These are phyloP conservation scores for Psilocybe sp. DNA, from an alignment of 768 basidiomycete species.

Conservation along the genomic window DNA sequence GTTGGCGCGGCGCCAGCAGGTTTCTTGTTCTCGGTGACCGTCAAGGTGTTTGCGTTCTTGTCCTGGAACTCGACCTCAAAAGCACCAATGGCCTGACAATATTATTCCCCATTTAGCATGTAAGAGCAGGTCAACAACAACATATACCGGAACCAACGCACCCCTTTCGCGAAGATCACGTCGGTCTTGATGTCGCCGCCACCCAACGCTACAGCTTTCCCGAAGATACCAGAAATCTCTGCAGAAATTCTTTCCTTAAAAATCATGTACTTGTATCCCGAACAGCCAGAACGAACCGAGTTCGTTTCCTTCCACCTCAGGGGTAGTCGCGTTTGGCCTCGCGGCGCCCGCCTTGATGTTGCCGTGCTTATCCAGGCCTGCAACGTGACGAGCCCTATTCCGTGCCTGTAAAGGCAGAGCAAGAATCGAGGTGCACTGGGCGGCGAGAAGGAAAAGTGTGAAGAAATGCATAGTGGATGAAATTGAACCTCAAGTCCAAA, in stretches of 20 bases:
- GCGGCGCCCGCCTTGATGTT: neutral
- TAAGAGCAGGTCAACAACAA: neutral
- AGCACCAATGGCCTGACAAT: neutral
- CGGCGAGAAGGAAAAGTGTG: neutral
- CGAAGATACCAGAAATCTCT: slow-evolving; percentile 5
- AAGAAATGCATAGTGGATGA: slow-evolving; percentile 2
- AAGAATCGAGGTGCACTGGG: neutral
- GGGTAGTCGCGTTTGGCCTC: neutral
- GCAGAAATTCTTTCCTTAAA: neutral
- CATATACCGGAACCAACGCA: neutral
- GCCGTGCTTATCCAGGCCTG: neutral
- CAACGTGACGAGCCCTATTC: no score
- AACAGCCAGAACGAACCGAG: neutral
- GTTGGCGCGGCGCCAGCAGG: slow-evolving; percentile 5
- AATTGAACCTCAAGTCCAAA: neutral
- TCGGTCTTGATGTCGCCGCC: slow-evolving; percentile 10
- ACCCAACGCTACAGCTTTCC: slow-evolving; percentile 3
- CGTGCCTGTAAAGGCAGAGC: neutral
- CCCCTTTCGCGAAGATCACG: slow-evolving; percentile 6
- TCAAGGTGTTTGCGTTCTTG: slow-evolving; percentile 9
- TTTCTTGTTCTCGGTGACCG: slow-evolving; percentile 10
- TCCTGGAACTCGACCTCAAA: slow-evolving; percentile 13
- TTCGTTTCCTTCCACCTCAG: neutral
- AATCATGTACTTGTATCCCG: neutral
- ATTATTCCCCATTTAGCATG: no score